These are phyloP conservation scores for Coemansia erecta DNA, from an alignment of 192 early-diverging fungal genomes.

Conservation along the genomic window DNA sequence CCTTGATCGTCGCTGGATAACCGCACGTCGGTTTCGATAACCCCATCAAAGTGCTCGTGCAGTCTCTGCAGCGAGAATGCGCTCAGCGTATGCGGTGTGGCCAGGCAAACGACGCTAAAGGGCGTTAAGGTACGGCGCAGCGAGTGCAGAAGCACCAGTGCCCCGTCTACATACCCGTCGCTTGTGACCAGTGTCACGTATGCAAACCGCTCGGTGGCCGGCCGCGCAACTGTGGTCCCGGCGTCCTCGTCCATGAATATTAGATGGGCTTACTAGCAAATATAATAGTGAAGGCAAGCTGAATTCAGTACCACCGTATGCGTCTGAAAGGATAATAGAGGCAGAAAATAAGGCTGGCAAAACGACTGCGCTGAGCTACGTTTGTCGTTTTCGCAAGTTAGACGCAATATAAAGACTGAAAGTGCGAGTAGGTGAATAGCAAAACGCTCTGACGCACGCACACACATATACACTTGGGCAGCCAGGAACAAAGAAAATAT, in stretches of 20 bases:
- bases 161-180: slow-evolving; percentile 83
- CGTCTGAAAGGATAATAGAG: no score
- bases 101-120: slow-evolving; percentile 66
- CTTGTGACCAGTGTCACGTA: slow-evolving; percentile 86
- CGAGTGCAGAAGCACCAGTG: slow-evolving; percentile 73
- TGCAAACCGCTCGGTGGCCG: slow-evolving; percentile 47
- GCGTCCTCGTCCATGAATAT: neutral
- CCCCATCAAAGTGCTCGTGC: slow-evolving; percentile 61
- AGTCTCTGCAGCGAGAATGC: slow-evolving; percentile 54
- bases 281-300: no score
- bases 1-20: slow-evolving; percentile 56
- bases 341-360: no score
- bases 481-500: no score
- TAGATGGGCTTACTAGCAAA: neutral
- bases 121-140: slow-evolving; percentile 65
- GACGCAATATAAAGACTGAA: no score
- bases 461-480: no score
- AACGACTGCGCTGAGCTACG: no score
- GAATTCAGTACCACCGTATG: neutral
- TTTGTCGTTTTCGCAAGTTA: no score
- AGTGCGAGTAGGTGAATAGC: no score
- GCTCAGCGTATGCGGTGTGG: slow-evolving; percentile 61
- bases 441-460: no score
- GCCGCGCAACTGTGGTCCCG: neutral
- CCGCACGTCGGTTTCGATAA: slow-evolving; percentile 69